phyloP scores from a whole-genome alignment of 768 basidiomycete species.

The Termitomyces sp. region DNA sequence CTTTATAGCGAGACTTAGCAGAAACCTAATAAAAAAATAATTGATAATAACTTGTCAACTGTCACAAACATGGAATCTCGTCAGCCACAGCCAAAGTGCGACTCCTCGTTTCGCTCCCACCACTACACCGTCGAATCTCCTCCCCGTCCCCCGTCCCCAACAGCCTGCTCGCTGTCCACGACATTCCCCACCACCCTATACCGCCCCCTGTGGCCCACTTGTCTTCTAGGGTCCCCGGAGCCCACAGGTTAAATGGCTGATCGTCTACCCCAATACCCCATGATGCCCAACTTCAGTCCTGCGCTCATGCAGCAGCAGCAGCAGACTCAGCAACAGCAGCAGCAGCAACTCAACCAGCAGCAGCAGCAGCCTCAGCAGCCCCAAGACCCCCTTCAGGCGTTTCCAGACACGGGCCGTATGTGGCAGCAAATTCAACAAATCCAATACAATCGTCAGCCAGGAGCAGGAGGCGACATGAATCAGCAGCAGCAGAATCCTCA shows the following conservation, averaged over 20 bases:
- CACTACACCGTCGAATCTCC: slow-evolving; percentile 40
- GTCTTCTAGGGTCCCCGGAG: slow-evolving; percentile 22
- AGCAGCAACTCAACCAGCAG: slow-evolving; percentile 33
- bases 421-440: slow-evolving; percentile 57
- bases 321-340: slow-evolving; percentile 39
- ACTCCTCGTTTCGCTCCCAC: slow-evolving; percentile 56
- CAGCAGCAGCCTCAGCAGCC: slow-evolving; percentile 37
- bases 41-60: slow-evolving; percentile 30
- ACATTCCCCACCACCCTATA: slow-evolving; percentile 17
- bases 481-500: slow-evolving; percentile 38
- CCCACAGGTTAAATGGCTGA: slow-evolving; percentile 54
- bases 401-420: slow-evolving; percentile 49
- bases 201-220: slow-evolving; percentile 20
- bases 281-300: slow-evolving; percentile 49
- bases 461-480: slow-evolving; percentile 38
- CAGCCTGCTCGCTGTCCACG: slow-evolving; percentile 12
- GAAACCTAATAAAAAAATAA: slow-evolving; percentile 12
- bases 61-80: slow-evolving; percentile 40
- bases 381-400: slow-evolving; percentile 36
- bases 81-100: slow-evolving; percentile 44
- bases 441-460: slow-evolving; percentile 41
- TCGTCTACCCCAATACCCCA: slow-evolving; percentile 51
- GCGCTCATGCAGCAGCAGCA: slow-evolving; percentile 43
- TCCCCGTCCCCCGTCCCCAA: slow-evolving; percentile 22
- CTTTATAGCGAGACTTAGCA: neutral